Evolutionary conservation across 1,284 basidiomycete species (phyloP).

Genomic region (Trichosporon sp.): DNA sequence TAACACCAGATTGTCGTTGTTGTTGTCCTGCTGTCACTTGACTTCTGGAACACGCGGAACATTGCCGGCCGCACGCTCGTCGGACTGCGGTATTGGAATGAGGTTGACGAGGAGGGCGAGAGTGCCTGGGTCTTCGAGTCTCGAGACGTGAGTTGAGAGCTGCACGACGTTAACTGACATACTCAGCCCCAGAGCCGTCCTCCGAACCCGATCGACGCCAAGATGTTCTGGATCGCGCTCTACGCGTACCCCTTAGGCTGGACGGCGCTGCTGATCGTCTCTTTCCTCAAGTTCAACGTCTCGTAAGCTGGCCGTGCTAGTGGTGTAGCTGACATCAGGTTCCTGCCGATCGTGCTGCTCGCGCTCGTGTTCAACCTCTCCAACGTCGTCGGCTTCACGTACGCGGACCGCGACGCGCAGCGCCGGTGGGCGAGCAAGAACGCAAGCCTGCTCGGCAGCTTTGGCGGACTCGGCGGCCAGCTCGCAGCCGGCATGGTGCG

Average conservation of each 20-base stretch:
- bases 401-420: constrained; percentile 84
- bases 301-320: constrained; percentile 60
- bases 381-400: constrained; percentile 73
- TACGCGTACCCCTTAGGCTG: constrained; percentile 88
- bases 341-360: constrained; percentile 81
- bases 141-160: constrained; percentile 69
- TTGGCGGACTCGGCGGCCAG: constrained; percentile 76
- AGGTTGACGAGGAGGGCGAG: constrained; percentile 93
- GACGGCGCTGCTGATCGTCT: constrained; percentile 80
- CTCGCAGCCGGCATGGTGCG: constrained; percentile 75
- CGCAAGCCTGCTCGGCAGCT: constrained; percentile 61
- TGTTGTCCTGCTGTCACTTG: constrained; percentile 86
- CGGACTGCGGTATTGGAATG: constrained; percentile 93
- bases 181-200: constrained; percentile 72
- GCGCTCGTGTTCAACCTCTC: constrained; percentile 89
- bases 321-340: constrained; percentile 58
- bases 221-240: constrained; percentile 67
- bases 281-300: constrained; percentile 81
- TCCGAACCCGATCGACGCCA: constrained; percentile 85
- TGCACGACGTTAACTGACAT: constrained; percentile 2
- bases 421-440: constrained; percentile 75
- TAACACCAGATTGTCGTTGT: constrained; percentile 76
- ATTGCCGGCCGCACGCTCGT: constrained; percentile 88
- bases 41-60: constrained; percentile 97
- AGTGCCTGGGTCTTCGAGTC: constrained; percentile 96